These are phyloP conservation scores for Globisporangium paddicum DNA, from an alignment of 352 stramenopile genomes.

Conservation along the genomic window DNA sequence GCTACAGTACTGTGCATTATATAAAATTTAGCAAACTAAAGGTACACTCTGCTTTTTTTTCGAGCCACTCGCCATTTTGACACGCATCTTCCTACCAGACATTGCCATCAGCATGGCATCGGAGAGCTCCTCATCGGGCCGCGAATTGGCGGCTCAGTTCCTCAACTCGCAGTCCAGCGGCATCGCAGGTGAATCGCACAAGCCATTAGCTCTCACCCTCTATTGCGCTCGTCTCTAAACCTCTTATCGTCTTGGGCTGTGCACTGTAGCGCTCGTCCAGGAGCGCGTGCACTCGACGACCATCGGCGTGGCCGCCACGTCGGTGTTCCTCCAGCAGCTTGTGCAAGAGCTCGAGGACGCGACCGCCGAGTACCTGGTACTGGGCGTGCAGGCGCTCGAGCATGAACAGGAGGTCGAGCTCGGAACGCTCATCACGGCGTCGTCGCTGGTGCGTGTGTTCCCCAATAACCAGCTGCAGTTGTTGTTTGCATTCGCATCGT, in stretches of 20 bases:
- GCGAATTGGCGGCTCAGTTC: constrained; percentile 25
- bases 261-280: constrained; percentile 55
- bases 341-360: constrained; percentile 60
- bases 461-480: not conserved
- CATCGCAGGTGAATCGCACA: constrained; percentile 18
- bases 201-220: no score
- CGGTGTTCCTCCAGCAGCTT: constrained; percentile 60
- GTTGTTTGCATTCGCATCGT: not conserved
- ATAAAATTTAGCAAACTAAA: no score
- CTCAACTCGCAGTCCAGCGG: constrained; percentile 20
- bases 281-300: constrained; percentile 70
- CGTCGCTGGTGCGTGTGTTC: constrained; percentile 34
- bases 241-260: not conserved
- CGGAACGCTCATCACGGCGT: constrained; percentile 59
- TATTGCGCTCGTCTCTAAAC: not conserved
- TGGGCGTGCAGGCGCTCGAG: constrained; percentile 13
- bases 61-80: constrained; percentile 2
- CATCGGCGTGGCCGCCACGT: constrained; percentile 50
- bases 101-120: constrained; percentile 5
- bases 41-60: not conserved
- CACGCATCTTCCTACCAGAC: not conserved
- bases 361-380: constrained; percentile 28
- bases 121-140: constrained; percentile 3
- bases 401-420: constrained; percentile 66
- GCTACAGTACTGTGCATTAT: no score